Evolutionary conservation across 2,329 filamentous ascomycete genomes (phyloP), one percentile per base, ranked within the genome.

Genomic region (Trichoderma koningiopsis): DNA sequence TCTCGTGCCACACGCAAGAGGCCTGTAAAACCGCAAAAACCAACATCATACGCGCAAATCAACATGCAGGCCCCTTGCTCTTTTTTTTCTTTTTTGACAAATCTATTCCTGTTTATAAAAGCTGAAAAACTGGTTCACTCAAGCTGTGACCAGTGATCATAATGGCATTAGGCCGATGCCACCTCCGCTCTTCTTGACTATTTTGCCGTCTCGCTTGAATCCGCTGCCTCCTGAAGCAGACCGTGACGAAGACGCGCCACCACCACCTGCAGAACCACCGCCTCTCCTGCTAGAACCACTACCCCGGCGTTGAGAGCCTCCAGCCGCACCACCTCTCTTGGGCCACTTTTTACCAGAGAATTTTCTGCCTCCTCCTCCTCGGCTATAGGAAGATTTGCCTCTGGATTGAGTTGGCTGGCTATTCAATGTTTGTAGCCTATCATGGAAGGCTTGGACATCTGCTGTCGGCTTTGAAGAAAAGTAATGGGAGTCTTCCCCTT

Each of bases 401-500:
- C 73, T 78, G 33, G 72, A 71, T 55, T 75, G 75, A 60, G 72
- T 74, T 19, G 72, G 70, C 67, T 73, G 77, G 64, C 71, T 76
- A 56, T 72, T 74, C 31, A 78, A 73, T 14, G 70, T 75, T 60
- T 79, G 73, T 16, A 80, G 75, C 64, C 73, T 75, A 57, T 72
- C 74, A 68, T 81, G 76, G 58, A 78, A 80, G 27, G 79, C 79
- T 67, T 79, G 73, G 0, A 80, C 79, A 16, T 80, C 75, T 13
- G 77, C 72, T 10, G 72, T 64, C 5, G 76, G 60, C 49, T 69
- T 71, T 29, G 71, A 60, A 43, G 75, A 73, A 70, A 87, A 88
- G 75, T 85, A 88, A 66, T 81, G 82, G 2, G 86, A 88, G 33
- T 80, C 75, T 65, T 81, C 79, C 19, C 79, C 79, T 0, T 78